Conservation (phyloP, 768 basidiomycete genomes). For the Tulasnella sp. region DNA sequence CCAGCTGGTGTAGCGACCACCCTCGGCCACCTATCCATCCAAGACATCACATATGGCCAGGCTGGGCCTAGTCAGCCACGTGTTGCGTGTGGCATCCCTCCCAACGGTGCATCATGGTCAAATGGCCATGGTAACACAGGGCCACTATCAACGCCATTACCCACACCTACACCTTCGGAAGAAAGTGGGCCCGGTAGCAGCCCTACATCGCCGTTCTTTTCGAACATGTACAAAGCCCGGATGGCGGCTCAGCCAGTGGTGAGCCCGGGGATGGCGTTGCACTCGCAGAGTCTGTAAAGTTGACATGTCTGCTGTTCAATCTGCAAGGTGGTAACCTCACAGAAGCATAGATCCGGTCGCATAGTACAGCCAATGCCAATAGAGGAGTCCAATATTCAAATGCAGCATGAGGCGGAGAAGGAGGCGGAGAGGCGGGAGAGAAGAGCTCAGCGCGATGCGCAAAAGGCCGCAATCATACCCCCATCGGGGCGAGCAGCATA, state of each 20-base stretch:
- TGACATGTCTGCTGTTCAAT: neutral
- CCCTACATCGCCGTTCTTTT: conserved; percentile 6
- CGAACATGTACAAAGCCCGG: neutral
- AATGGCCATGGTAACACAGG: conserved; percentile 7
- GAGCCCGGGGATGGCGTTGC: neutral
- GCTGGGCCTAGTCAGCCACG: conserved; percentile 2
- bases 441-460: neutral
- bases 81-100: neutral
- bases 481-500: neutral
- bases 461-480: conserved; percentile 5
- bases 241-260: conserved; percentile 11
- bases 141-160: neutral
- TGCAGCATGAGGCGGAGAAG: conserved; percentile 6
- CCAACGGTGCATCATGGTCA: neutral
- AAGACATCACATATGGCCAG: conserved; percentile 4
- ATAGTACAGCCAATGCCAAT: conserved; percentile 8
- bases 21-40: neutral
- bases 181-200: neutral
- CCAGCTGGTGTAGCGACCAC: neutral
- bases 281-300: neutral
- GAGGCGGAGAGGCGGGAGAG: neutral
- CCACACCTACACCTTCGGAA: neutral
- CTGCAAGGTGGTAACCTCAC: neutral
- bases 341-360: neutral
- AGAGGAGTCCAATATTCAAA: conserved; percentile 1